A percentile compares a stretch with the other conserved stretches of the same genome.
Conservation (phyloP, 2,329 filamentous ascomycete species). For the Lecanicillium sp. region DNA sequence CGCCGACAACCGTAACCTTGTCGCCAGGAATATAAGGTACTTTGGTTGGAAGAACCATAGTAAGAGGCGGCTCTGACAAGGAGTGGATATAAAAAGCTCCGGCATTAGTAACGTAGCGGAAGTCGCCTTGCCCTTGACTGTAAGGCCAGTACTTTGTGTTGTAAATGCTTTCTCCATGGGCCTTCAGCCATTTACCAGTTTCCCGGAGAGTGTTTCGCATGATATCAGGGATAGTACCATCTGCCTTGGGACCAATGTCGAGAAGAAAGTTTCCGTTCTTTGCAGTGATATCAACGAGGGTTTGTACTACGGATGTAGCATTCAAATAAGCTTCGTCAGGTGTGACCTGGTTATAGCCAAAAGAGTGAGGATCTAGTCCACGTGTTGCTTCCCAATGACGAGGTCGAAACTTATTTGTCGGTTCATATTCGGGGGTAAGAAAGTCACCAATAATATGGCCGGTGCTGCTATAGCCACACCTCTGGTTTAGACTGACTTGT, state of each 20-base stretch:
- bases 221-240: constrained; percentile 42
- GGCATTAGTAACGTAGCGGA: constrained; percentile 41
- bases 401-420: background rate
- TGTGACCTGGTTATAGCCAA: constrained; percentile 50
- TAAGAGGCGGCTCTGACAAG: constrained; percentile 32
- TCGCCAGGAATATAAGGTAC: constrained; percentile 39
- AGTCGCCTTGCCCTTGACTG: constrained; percentile 30
- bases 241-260: constrained; percentile 44
- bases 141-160: constrained; percentile 48
- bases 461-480: constrained; percentile 34
- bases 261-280: constrained; percentile 49
- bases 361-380: constrained; percentile 51
- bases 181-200: constrained; percentile 45
- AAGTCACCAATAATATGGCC: constrained; percentile 47
- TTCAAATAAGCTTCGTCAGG: constrained; percentile 40
- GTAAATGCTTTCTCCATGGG: constrained; percentile 45
- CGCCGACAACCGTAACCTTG: constrained; percentile 33
- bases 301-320: constrained; percentile 34
- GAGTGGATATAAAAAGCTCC: constrained; percentile 44
- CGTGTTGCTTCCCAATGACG: constrained; percentile 51
- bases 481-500: constrained; percentile 45
- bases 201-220: constrained; percentile 37
- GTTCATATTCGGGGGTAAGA: constrained; percentile 44
- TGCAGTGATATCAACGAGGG: constrained; percentile 40
- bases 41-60: constrained; percentile 30